A percentile compares a stretch with the other conserved stretches of the same genome.
phyloP scores from a whole-genome alignment of 2,329 filamentous ascomycete species.

The Fusarium buxicola region DNA sequence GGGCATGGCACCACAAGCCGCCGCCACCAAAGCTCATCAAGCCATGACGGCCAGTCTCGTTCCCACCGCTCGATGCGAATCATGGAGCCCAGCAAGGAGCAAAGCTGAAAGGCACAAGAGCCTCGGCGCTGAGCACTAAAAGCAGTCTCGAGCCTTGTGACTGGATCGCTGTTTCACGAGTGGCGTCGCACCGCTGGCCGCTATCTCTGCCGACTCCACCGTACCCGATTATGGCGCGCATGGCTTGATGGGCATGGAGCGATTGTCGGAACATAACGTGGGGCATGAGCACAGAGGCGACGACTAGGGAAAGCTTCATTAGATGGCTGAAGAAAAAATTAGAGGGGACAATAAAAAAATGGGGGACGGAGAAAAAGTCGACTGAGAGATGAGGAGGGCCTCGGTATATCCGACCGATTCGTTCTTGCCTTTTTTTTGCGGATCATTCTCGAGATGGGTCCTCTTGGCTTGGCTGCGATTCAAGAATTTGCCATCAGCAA shows the following conservation, averaged over 20 bases:
- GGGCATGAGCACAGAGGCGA: constrained; percentile 19
- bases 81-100: background rate
- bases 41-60: constrained; percentile 16
- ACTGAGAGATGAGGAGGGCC: constrained; percentile 17
- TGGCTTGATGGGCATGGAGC: constrained; percentile 23
- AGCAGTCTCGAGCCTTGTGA: constrained; percentile 21
- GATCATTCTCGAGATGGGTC: constrained; percentile 24
- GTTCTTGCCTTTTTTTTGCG: constrained; percentile 33
- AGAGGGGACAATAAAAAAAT: constrained; percentile 22
- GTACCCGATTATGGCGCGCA: constrained; percentile 40
- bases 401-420: constrained; percentile 35
- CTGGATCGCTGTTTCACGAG: constrained; percentile 19
- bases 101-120: constrained; percentile 1
- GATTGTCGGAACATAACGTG: constrained; percentile 27
- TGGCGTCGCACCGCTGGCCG: constrained; percentile 31
- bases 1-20: constrained; percentile 33
- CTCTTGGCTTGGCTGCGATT: constrained; percentile 16
- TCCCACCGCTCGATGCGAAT: constrained; percentile 21
- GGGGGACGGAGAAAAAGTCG: constrained; percentile 31
- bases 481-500: constrained; percentile 38
- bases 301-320: constrained; percentile 32
- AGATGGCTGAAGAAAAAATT: constrained; percentile 3
- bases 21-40: constrained; percentile 21
- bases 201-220: constrained; percentile 41
- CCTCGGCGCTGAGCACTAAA: constrained; percentile 8